Base-by-base conservation (phyloP, 192 early-diverging fungal genomes). In the Gigaspora rosea region DNA sequence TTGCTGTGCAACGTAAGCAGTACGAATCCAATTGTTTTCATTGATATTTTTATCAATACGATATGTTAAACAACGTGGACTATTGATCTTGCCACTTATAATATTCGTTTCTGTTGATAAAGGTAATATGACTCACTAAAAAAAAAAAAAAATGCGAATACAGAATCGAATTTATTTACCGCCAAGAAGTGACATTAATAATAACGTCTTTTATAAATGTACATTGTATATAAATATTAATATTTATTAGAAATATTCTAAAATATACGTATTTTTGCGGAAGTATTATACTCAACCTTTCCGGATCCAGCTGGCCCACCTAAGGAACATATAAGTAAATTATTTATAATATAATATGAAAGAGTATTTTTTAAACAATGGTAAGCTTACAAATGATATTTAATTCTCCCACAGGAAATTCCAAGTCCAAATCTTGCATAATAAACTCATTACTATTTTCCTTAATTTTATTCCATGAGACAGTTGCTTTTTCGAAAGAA, bases 301-400 rank as follows among this genome's bases (percentile, higher is more conserved):
- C 97, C 97, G 16, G 89, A 87, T 0, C 95, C 97, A 18, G 96
- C 96, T 36, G 93, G 86, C 5, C 97, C 97, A 69, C 67, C 67
- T 69, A 50, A 51, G 22, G 22, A n/a, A 46, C n/a, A 46, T 46
- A 48, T 9, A 20, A n/a, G 41, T 8, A 2, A 5, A 46, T 36
- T 18, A 9, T 41, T 18, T n/a, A 66, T 41, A 46, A 66, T n/a
- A 8, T 6, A 66, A 47, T 9, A n/a, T 20, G 8, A 22, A 46
- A 46, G 13, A n/a, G 0, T 41, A 0, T 41, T 41, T 41, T 41
- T 41, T 6, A 16, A 66, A 27, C 27, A 27, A 27, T 27, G 27
- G 27, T 27, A 27, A 27, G 1, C 64, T 69, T 27, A 52, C 89
- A 89, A 33, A 97, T 79, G 8, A 96, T 87, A 36, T 91, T 91